These are phyloP conservation scores for Saccharomycopsis olivae DNA, from an alignment of 805 yeast species.

Conservation along the genomic window DNA sequence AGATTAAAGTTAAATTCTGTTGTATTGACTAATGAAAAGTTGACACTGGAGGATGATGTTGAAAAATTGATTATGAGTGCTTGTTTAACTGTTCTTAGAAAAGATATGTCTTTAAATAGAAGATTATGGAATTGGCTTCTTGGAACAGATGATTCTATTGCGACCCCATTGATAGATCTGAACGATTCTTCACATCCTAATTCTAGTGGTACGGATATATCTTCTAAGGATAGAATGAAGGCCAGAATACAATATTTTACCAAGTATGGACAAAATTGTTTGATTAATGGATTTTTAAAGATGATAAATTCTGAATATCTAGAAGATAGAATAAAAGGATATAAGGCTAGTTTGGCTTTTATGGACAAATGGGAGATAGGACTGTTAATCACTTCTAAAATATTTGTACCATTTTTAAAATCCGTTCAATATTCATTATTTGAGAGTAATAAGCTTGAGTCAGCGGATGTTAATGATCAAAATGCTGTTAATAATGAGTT, in stretches of 20 bases:
- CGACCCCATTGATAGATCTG: slow-evolving; percentile 5
- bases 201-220: not conserved
- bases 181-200: not conserved
- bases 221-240: slow-evolving; percentile 1
- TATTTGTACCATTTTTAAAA: slow-evolving; percentile 55
- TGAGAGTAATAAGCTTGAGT: slow-evolving; percentile 5
- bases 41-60: slow-evolving; percentile 42
- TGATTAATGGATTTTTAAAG: slow-evolving; percentile 44
- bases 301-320: slow-evolving; percentile 25
- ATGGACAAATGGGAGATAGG: slow-evolving; percentile 97
- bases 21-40: slow-evolving; percentile 30
- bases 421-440: slow-evolving; percentile 21
- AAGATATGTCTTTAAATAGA: slow-evolving; percentile 91
- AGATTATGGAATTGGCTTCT: slow-evolving; percentile 89
- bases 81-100: slow-evolving; percentile 57
- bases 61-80: slow-evolving; percentile 51
- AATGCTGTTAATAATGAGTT: slow-evolving; percentile 16
- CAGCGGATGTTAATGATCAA: not conserved
- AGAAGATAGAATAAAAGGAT: slow-evolving; percentile 37
- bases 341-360: slow-evolving; percentile 56
- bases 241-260: slow-evolving; percentile 47
- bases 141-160: slow-evolving; percentile 49
- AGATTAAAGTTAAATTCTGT: slow-evolving; percentile 57
- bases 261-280: slow-evolving; percentile 39
- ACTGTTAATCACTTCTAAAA: slow-evolving; percentile 52